Conservation (phyloP, 331 rosid species). For the Phaseolus coccineus region DNA sequence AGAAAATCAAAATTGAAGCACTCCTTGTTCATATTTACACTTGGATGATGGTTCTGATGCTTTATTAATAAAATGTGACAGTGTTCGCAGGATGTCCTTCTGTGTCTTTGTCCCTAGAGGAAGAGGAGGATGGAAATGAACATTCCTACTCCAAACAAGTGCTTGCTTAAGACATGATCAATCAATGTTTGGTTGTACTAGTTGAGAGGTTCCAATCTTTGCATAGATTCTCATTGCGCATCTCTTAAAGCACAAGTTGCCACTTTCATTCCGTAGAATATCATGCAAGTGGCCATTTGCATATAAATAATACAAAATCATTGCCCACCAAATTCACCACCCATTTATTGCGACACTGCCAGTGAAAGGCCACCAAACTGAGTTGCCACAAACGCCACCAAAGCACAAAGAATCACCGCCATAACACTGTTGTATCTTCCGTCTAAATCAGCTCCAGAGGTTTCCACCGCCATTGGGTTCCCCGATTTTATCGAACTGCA, state of each 20-base stretch:
- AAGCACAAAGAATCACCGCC: neutral
- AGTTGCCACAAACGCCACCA: slow-evolving; percentile 38
- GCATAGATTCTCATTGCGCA: slow-evolving; percentile 8
- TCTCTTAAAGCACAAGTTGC: slow-evolving; percentile 6
- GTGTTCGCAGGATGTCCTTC: slow-evolving; percentile 12
- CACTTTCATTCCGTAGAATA: slow-evolving; percentile 3
- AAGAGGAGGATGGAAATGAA: slow-evolving; percentile 30
- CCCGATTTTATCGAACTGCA: slow-evolving; percentile 80
- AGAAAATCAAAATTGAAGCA: slow-evolving; percentile 39
- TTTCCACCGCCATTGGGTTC: slow-evolving; percentile 53
- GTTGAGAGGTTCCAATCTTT: slow-evolving; percentile 38
- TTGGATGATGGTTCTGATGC: slow-evolving; percentile 20
- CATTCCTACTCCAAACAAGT: neutral
- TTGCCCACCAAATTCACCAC: slow-evolving; percentile 29
- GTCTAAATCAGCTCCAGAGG: slow-evolving; percentile 39
- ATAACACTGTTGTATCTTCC: neutral
- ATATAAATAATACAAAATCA: neutral
- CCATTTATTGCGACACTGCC: neutral
- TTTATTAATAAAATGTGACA: neutral
- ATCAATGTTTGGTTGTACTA: slow-evolving; percentile 3
- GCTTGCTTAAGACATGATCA: neutral
- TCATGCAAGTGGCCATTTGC: neutral
- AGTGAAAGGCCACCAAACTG: slow-evolving; percentile 5
- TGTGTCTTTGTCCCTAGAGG: neutral
- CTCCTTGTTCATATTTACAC: slow-evolving; percentile 42